A percentile compares a stretch with the other conserved stretches of the same genome.
These are phyloP conservation scores for Crepidotus variabilis DNA, from an alignment of 768 basidiomycete genomes.

Conservation along the genomic window DNA sequence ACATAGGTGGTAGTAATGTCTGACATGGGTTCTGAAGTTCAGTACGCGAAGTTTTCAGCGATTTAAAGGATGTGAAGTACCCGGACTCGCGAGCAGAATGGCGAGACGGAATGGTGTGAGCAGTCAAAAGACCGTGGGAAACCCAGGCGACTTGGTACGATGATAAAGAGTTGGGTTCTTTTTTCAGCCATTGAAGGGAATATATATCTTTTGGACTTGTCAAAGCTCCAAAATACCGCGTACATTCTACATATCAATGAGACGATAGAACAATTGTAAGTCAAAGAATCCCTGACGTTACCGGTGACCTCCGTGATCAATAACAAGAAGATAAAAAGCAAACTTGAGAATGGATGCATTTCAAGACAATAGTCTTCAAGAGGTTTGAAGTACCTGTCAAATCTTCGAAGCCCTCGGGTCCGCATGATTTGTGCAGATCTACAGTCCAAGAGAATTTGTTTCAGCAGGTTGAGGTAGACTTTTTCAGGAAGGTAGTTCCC, in stretches of 20 bases:
- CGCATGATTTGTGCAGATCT: no score
- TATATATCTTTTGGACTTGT: not conserved
- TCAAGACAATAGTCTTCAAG: not conserved
- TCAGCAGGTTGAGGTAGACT: not conserved
- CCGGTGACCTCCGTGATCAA: not conserved
- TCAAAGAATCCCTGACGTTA: not conserved
- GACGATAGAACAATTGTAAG: not conserved
- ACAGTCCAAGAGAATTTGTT: not conserved
- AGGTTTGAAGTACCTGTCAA: not conserved
- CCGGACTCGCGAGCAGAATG: not conserved
- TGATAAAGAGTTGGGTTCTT: not conserved
- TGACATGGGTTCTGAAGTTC: not conserved
- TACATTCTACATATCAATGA: no score
- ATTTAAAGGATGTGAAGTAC: not conserved
- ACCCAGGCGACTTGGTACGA: not conserved
- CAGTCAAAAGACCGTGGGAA: slow-evolving; percentile 5
- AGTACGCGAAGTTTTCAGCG: not conserved
- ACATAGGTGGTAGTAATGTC: not conserved
- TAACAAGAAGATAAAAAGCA: not conserved
- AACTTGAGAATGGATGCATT: not conserved
- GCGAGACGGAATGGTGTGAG: not conserved
- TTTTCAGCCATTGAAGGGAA: not conserved
- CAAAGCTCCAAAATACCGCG: no score
- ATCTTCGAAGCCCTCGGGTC: no score
- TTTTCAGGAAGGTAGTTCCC: not conserved